A percentile compares a stretch with the other conserved stretches of the same genome.
These are phyloP conservation scores for Corymbia calophylla DNA, from an alignment of 441 rosid species.

Conservation along the genomic window DNA sequence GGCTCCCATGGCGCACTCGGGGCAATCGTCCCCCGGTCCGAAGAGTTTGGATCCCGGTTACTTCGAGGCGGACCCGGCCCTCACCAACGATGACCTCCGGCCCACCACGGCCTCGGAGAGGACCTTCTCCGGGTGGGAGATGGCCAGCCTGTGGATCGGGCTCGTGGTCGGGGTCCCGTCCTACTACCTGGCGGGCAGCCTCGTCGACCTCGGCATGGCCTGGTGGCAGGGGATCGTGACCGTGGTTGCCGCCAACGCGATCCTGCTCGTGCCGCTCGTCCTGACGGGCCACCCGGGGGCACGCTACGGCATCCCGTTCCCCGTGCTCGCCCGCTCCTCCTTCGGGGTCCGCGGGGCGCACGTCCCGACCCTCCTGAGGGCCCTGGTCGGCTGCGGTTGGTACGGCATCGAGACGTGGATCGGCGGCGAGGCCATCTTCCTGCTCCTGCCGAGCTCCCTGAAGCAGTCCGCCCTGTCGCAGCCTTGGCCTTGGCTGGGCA, in stretches of 20 bases:
- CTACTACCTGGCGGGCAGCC: constrained; percentile 76
- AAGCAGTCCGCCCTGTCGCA: constrained; percentile 41
- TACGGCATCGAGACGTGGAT: constrained; percentile 97
- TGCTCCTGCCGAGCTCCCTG: constrained; percentile 53
- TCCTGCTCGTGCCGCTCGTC: constrained; percentile 54
- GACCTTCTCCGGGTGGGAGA: constrained; percentile 63
- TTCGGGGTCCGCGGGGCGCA: constrained; percentile 87
- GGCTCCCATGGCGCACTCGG: constrained; percentile 22
- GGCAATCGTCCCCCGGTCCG: constrained; percentile 11
- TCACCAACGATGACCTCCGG: constrained; percentile 78
- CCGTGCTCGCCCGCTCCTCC: constrained; percentile 81
- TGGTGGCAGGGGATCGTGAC: constrained; percentile 99
- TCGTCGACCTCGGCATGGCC: constrained; percentile 91
- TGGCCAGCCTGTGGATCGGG: constrained; percentile 91
- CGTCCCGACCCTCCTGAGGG: constrained; percentile 81
- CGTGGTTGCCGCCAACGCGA: constrained; percentile 70
- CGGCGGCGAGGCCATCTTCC: constrained; percentile 87
- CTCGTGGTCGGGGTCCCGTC: constrained; percentile 93
- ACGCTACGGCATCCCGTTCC: constrained; percentile 71
- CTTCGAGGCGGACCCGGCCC: constrained; percentile 43
- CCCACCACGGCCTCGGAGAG: constrained; percentile 53
- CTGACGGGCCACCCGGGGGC: constrained; percentile 88
- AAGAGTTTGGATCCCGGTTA: constrained; percentile 1
- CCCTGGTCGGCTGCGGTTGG: constrained; percentile 95
- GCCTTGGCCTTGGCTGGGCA: constrained; percentile 63